Evolutionary conservation across 495 filamentous ascomycete genomes (phyloP).

Genomic region (Halenospora varia): DNA sequence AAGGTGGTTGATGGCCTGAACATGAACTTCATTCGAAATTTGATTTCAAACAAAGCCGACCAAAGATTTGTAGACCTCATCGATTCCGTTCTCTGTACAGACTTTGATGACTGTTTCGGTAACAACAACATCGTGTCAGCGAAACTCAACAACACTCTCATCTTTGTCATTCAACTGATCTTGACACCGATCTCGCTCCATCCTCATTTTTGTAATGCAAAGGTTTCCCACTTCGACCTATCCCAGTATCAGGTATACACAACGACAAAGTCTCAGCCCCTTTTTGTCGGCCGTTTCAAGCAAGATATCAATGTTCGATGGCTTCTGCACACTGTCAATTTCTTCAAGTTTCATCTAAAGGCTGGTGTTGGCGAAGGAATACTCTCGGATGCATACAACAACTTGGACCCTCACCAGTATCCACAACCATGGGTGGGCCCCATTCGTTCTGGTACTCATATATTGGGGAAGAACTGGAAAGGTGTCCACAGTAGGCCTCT

Average conservation of each 20-base stretch:
- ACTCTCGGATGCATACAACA: constrained; percentile 11
- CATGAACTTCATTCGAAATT: constrained; percentile 9
- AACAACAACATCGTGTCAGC: constrained; percentile 1
- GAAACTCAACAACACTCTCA: neutral
- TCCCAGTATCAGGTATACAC: constrained; percentile 19
- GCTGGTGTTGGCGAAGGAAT: constrained; percentile 17
- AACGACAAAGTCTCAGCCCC: constrained; percentile 1
- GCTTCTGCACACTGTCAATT: constrained; percentile 21
- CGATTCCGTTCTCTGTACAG: constrained; percentile 16
- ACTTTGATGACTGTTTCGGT: constrained; percentile 5
- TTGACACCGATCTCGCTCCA: constrained; percentile 16
- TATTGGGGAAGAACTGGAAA: constrained; percentile 22
- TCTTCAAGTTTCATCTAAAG: constrained; percentile 26
- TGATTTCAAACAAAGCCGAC: neutral
- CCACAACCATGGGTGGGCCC: constrained; percentile 19
- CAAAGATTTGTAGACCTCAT: constrained; percentile 17
- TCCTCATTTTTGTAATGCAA: constrained; percentile 5
- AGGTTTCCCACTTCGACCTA: constrained; percentile 14
- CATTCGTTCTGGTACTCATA: constrained; percentile 15
- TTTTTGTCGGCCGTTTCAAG: constrained; percentile 16
- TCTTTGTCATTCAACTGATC: constrained; percentile 17
- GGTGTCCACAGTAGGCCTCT: constrained; percentile 21
- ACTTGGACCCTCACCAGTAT: constrained; percentile 7
- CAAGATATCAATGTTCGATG: constrained; percentile 13
- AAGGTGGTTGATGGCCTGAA: constrained; percentile 3